Conservation (phyloP, 1,139 yeast genomes). For the Saccharomyces hybrid region DNA sequence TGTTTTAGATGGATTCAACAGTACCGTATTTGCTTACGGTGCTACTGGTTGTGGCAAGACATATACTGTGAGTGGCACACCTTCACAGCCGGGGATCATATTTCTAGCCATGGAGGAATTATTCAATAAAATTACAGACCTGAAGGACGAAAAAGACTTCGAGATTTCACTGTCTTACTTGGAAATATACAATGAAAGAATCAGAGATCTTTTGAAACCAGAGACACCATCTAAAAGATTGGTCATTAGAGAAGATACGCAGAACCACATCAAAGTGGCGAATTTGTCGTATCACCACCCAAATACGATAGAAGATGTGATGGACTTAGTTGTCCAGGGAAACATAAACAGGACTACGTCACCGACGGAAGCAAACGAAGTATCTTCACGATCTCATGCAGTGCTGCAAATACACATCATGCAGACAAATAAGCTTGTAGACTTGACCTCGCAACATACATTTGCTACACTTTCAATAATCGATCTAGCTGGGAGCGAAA, state of each 20-base stretch:
- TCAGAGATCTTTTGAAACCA: constrained; percentile 67
- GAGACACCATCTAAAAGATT: constrained; percentile 38
- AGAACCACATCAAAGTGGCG: constrained; percentile 61
- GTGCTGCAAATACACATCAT: constrained; percentile 74
- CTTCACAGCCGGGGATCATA: constrained; percentile 70
- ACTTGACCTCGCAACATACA: constrained; percentile 57
- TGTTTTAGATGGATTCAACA: constrained; percentile 76
- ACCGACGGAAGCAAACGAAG: constrained; percentile 85
- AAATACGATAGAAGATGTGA: constrained; percentile 61
- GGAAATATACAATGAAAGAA: constrained; percentile 87
- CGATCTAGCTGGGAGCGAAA: constrained; percentile 90
- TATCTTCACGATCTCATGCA: constrained; percentile 89
- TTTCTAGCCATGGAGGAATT: constrained; percentile 73
- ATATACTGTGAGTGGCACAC: constrained; percentile 76
- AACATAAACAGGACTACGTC: constrained; percentile 73
- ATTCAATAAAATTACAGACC: constrained; percentile 50
- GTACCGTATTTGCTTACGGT: constrained; percentile 94
- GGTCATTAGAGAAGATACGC: constrained; percentile 64
- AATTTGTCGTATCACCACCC: constrained; percentile 66
- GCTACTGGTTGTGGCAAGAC: constrained; percentile 99
- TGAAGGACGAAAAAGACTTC: constrained; percentile 48
- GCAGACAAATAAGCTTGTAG: constrained; percentile 52
- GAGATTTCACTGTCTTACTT: constrained; percentile 66
- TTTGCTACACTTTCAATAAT: constrained; percentile 79
- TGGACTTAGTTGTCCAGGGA: constrained; percentile 69